phyloP scores from a whole-genome alignment of 163 green algal species.

The Trebouxiophyceae sp. region DNA sequence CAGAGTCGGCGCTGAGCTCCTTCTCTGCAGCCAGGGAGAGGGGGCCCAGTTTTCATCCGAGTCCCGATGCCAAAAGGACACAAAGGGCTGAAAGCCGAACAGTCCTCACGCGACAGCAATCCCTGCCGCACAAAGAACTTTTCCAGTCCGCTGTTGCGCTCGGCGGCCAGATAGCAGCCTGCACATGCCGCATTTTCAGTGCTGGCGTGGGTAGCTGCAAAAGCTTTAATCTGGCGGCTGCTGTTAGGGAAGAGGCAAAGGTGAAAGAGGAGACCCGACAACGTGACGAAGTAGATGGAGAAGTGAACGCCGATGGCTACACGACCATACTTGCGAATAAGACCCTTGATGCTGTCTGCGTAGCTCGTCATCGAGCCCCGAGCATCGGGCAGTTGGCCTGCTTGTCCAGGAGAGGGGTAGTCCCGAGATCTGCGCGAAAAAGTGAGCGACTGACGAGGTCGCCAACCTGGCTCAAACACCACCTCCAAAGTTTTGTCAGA shows the following conservation, averaged over 20 bases:
- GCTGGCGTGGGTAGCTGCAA: not conserved
- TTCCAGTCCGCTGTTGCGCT: constrained; percentile 32
- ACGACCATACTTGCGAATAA: constrained; percentile 48
- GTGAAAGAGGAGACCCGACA: constrained; percentile 18
- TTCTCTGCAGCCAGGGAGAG: constrained; percentile 17
- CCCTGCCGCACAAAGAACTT: constrained; percentile 27
- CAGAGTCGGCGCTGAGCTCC: constrained; percentile 10
- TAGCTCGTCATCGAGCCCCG: too few relatives aligned
- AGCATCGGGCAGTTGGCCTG: too few relatives aligned
- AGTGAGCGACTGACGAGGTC: too few relatives aligned
- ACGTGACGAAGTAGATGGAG: constrained; percentile 29
- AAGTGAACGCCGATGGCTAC: constrained; percentile 49
- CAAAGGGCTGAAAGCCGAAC: not conserved
- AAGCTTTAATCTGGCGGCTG: too few relatives aligned
- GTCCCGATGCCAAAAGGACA: not conserved
- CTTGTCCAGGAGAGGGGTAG: too few relatives aligned
- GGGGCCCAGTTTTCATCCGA: not conserved
- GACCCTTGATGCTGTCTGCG: constrained; percentile 18
- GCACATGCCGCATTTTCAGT: constrained; percentile 3
- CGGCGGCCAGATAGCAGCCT: constrained; percentile 48
- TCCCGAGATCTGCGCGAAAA: too few relatives aligned
- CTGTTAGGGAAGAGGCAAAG: too few relatives aligned
- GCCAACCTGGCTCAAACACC: too few relatives aligned
- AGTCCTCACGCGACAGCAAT: constrained; percentile 26
- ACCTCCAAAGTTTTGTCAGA: too few relatives aligned